Base-by-base conservation (phyloP, 2,329 filamentous ascomycete genomes). In the Beauveria rudraprayagi region DNA sequence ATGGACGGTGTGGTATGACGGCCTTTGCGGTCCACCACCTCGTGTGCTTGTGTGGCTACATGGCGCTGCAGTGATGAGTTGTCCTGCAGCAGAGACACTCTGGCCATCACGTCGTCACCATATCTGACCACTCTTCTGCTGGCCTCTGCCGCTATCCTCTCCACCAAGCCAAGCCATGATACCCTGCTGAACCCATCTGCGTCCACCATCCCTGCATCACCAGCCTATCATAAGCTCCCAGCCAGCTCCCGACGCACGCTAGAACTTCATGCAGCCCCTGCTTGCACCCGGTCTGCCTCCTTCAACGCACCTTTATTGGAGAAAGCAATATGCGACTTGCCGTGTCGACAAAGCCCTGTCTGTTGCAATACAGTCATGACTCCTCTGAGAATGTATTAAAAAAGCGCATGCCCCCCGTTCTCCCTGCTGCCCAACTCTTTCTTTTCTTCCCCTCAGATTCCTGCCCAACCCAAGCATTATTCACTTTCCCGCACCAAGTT, bases 361-460 rank as follows among this genome's bases (percentile, higher is more conserved):
- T 50, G 52, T 44, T 40, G 16, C 48, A 24, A 59, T 52, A 52
- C 19, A 37, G 26, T 22, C 47, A 30, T 43, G 47, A 44, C 59
- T 55, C 30, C 40, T 55, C 44, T 16, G 34, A 44, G 40, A 63
- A 62, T 63, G 65, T 62, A 72, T 74, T 75, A 75, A 75, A 76
- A 74, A 60, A 69, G 72, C 72, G 69, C 69, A 69, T 66, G 66
- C 69, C 72, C 71, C 73, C 73, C 73, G 48, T 60, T 34, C 34
- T 22, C 70, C 69, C 70, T 67, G 67, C 68, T 72, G 72, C 72
- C 73, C 73, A 72, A 75, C 68, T 68, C 61, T 65, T 69, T 66
- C 67, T 67, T 70, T 67, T 66, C 69, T 67, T 71, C 69, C 69
- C 71, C 68, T 72, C 72, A 74, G 73, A 54, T 66, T 65, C 55